Evolutionary conservation across 129 eudicot species (phyloP), one percentile per base, ranked within the genome.

Genomic region (Mikania micrantha): DNA sequence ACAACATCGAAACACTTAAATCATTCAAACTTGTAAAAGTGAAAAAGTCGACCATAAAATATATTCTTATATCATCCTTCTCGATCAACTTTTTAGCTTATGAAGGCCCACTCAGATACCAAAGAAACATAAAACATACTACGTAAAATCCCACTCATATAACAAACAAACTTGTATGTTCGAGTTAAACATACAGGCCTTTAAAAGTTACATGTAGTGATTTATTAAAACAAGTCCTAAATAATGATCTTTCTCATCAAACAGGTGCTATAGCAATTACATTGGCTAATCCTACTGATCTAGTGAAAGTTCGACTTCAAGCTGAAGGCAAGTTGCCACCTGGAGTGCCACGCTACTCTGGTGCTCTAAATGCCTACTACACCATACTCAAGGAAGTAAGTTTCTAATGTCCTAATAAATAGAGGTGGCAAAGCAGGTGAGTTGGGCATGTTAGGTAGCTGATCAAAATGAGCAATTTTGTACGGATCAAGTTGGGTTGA

Each of bases 241-340:
- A 24, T 60, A 31, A 25, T 1, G 19, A 60, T 54, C 10, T 66
- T 60, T 61, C 34, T 65, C 54, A 59, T 69, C 31, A 47, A 57
- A 71, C 76, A 92, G 98, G 98, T 80, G 96, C 98, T 36, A 80
- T 92, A 63, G 98, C 98, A 50, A 92, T 92, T 70, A 35, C 85
- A 25, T 77, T 86, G 78, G 97, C 97, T 42, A 90, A 87, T 81
- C 98, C 98, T 61, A 93, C 98, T 15, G 98, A 93, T 80, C 85
- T 93, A 31, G 98, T 93, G 25, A 93, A 93, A 81, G 91, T 93
- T 65, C 91, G 98, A 58, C 95, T 93, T 63, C 98, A 93, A 78
- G 89, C 95, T 52, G 98, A 93, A 80, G 96, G 98, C 27, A 93
- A 88, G 77, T 47, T 77, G 77, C 87, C 96, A 60, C 69, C 73